Percentiles rank a stretch among this genome's conserved stretches.
Conservation (phyloP, 495 filamentous ascomycete genomes). For the Tuber magnatum region DNA sequence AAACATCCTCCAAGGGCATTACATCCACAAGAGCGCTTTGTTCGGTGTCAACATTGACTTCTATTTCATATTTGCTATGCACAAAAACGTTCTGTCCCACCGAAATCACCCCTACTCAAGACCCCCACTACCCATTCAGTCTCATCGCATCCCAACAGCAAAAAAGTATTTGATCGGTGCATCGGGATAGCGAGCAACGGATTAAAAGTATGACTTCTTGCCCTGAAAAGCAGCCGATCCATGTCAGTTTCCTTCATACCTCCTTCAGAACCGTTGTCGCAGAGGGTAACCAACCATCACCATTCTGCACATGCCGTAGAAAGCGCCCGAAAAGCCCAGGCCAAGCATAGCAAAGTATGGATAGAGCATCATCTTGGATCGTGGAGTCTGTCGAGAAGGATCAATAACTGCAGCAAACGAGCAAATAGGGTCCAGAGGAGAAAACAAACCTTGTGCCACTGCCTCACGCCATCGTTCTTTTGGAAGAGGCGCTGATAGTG, state of each 20-base stretch:
- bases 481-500: slow-evolving; percentile 60
- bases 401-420: not conserved
- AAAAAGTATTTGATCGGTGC: not conserved
- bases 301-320: slow-evolving; percentile 55
- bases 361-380: slow-evolving; percentile 55
- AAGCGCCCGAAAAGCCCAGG: slow-evolving; percentile 42
- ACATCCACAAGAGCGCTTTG: not conserved
- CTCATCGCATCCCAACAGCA: not conserved
- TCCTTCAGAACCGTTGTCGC: not conserved
- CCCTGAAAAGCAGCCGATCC: slow-evolving; percentile 24
- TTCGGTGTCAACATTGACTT: not conserved
- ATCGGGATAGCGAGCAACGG: not conserved
- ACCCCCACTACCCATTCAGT: not conserved
- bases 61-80: slow-evolving; percentile 3
- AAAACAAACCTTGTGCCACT: slow-evolving; percentile 55
- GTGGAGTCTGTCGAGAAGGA: slow-evolving; percentile 47
- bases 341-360: slow-evolving; percentile 59
- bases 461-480: slow-evolving; percentile 51
- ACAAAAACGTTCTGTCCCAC: not conserved
- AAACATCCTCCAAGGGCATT: not conserved
- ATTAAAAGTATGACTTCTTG: slow-evolving; percentile 39
- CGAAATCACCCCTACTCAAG: not conserved
- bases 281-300: slow-evolving; percentile 47
- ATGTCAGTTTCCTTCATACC: slow-evolving; percentile 7
- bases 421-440: not conserved